A percentile compares a stretch with the other conserved stretches of the same genome.
Conservation (phyloP, 1,284 basidiomycete genomes). For the Lignosus rhinocerotis region DNA sequence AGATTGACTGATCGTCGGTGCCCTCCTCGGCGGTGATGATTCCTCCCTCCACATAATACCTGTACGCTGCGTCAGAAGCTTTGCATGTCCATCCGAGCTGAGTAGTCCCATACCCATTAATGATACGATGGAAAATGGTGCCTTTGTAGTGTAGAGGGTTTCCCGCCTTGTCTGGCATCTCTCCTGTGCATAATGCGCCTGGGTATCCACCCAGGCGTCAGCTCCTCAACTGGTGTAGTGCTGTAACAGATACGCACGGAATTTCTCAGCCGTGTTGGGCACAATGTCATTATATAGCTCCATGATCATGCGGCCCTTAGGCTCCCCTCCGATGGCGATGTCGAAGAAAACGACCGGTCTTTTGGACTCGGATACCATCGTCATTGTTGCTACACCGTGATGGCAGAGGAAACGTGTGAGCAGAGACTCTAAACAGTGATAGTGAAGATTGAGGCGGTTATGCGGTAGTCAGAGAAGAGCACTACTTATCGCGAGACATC, state of each 20-base stretch:
- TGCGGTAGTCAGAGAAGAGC: background rate
- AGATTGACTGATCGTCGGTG: conserved; percentile 92
- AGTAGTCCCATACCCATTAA: conserved; percentile 63
- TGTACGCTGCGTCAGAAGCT: conserved; percentile 16
- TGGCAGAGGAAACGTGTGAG: background rate
- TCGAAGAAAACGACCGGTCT: conserved; percentile 77
- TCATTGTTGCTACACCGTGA: background rate
- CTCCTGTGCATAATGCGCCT: conserved; percentile 88
- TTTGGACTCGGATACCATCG: conserved; percentile 27
- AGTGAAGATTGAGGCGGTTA: background rate
- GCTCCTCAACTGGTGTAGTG: background rate
- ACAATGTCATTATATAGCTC: conserved; percentile 79
- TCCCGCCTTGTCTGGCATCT: conserved; percentile 65
- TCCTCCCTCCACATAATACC: conserved; percentile 51
- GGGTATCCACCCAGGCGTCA: background rate
- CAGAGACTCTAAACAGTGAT: background rate
- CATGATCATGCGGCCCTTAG: conserved; percentile 72
- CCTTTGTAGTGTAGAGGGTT: conserved; percentile 72
- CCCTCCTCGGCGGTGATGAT: conserved; percentile 53
- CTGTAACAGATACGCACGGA: conserved; percentile 52
- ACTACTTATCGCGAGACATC: conserved; percentile 1
- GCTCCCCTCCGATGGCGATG: conserved; percentile 72
- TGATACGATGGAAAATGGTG: conserved; percentile 89
- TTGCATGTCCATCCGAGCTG: background rate
- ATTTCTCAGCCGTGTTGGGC: conserved; percentile 90